Percentiles rank a stretch among this genome's conserved stretches.
Conservation (phyloP, 345 rosid species). For the Eutrema heterophyllum region DNA sequence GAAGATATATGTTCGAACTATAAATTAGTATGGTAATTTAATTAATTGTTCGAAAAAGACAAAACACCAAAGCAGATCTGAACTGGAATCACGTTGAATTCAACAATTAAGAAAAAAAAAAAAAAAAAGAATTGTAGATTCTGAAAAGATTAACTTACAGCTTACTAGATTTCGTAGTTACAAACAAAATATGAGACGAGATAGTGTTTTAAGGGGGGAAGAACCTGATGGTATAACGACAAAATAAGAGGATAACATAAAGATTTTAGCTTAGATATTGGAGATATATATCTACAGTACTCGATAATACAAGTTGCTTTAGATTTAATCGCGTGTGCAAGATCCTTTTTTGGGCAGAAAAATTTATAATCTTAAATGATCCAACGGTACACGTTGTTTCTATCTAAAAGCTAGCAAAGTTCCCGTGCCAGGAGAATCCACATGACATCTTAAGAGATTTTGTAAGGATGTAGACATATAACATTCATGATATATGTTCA, state of each 20-base stretch:
- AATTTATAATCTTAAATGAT: background rate
- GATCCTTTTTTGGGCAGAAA: background rate
- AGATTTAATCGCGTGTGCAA: conserved; percentile 15
- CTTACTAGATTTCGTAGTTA: background rate
- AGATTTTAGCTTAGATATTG: background rate
- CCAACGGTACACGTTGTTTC: background rate
- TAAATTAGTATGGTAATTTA: background rate
- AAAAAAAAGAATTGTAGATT: background rate
- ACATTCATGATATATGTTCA: background rate
- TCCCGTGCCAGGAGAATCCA: background rate
- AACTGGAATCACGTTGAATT: conserved; percentile 11
- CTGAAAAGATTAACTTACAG: background rate
- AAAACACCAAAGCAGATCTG: conserved; percentile 2
- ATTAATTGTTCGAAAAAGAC: background rate
- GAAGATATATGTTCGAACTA: background rate
- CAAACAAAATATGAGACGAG: background rate
- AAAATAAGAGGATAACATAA: conserved; percentile 16
- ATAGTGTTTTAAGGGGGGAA: conserved; percentile 21
- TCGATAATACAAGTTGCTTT: conserved; percentile 11
- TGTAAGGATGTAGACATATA: background rate
- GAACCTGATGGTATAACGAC: conserved; percentile 27
- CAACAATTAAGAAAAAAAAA: background rate
- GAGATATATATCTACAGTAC: conserved; percentile 17
- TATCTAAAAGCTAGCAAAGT: conserved; percentile 11
- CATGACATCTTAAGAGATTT: background rate